A percentile compares a stretch with the other conserved stretches of the same genome.
phyloP scores from a whole-genome alignment of 176 grass and related monocot genomes.

The Juncus inflexus region DNA sequence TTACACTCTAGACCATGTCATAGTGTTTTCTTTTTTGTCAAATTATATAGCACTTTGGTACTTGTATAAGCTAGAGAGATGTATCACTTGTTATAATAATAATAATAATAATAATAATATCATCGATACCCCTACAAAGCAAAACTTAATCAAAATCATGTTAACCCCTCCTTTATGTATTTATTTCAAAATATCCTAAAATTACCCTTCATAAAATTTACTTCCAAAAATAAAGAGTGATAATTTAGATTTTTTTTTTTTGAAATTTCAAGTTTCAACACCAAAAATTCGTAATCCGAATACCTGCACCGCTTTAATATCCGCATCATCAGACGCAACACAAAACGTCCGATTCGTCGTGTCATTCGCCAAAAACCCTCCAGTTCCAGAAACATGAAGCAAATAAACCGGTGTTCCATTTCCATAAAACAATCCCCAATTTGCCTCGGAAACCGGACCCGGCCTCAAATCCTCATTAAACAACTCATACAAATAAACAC shows the following conservation, averaged over 20 bases:
- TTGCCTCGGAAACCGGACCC: slow-evolving; percentile 77
- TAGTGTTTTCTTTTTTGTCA: too few species aligned
- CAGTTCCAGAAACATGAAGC: slow-evolving; percentile 56
- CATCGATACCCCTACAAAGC: too few species aligned
- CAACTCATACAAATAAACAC: slow-evolving; percentile 87
- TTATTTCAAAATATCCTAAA: too few species aligned
- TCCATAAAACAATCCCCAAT: slow-evolving; percentile 93
- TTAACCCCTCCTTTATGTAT: too few species aligned
- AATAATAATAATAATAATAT: too few species aligned
- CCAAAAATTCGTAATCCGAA: background rate
- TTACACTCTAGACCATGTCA: too few species aligned
- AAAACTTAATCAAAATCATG: too few species aligned
- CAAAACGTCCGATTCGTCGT: slow-evolving; percentile 88
- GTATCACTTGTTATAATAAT: too few species aligned
- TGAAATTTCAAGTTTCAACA: background rate
- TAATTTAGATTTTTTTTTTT: background rate
- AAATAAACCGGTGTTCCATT: slow-evolving; percentile 90
- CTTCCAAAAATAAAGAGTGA: too few species aligned
- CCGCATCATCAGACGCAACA: slow-evolving; percentile 70
- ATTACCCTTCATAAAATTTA: too few species aligned
- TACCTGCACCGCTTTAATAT: slow-evolving; percentile 67
- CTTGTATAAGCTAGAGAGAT: too few species aligned
- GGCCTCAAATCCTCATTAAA: slow-evolving; percentile 92
- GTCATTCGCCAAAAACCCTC: slow-evolving; percentile 80
- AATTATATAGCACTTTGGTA: too few species aligned